These are phyloP conservation scores for Hippophae rhamnoides DNA, from an alignment of 306 rosid species.

Conservation along the genomic window DNA sequence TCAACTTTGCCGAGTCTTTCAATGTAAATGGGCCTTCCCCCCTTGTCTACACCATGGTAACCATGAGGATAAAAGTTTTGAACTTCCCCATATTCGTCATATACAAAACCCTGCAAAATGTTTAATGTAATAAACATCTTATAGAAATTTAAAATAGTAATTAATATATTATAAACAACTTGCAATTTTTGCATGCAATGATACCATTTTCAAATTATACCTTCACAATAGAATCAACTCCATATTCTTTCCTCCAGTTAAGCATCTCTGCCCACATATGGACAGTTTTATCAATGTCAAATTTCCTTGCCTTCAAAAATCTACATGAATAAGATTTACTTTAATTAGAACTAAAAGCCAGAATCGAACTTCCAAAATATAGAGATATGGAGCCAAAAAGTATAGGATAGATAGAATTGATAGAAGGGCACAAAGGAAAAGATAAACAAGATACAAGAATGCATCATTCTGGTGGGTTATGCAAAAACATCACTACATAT, in stretches of 20 bases:
- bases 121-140: not conserved
- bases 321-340: conserved; percentile 38
- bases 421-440: too few relatives aligned
- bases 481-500: too few relatives aligned
- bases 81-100: conserved; percentile 73
- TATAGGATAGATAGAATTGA: too few relatives aligned
- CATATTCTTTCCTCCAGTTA: conserved; percentile 69
- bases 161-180: conserved; percentile 17
- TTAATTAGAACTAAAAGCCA: conserved; percentile 9
- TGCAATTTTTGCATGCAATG: conserved; percentile 11
- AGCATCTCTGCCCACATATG: conserved; percentile 96
- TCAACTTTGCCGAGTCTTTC: conserved; percentile 92
- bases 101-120: conserved; percentile 54
- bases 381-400: too few relatives aligned
- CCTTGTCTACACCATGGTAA: conserved; percentile 93
- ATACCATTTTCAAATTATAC: conserved; percentile 26
- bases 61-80: conserved; percentile 84
- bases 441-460: too few relatives aligned
- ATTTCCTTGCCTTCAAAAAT: conserved; percentile 86
- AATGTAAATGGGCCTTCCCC: conserved; percentile 81
- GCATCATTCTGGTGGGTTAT: too few relatives aligned
- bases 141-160: conserved; percentile 5
- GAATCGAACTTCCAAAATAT: too few relatives aligned
- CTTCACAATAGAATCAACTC: conserved; percentile 66
- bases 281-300: conserved; percentile 72